These are phyloP conservation scores for Penicillium goetzii DNA, from an alignment of 495 filamentous ascomycete species.

Conservation along the genomic window DNA sequence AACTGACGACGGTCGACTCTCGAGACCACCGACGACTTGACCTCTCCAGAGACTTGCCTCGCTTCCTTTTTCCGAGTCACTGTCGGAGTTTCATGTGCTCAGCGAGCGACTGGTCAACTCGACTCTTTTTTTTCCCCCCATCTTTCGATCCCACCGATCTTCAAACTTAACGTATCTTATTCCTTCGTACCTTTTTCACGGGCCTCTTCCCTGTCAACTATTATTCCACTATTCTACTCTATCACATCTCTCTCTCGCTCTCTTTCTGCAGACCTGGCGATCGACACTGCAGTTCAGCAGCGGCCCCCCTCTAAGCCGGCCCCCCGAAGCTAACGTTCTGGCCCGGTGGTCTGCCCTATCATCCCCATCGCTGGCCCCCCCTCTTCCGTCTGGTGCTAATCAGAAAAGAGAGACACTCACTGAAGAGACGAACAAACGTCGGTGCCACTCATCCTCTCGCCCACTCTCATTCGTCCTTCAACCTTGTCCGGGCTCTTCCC, in stretches of 20 bases:
- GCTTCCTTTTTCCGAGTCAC: constrained; percentile 6
- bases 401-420: constrained; percentile 7
- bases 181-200: background rate
- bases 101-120: background rate
- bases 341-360: constrained; percentile 23
- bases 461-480: constrained; percentile 27
- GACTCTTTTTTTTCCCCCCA: background rate
- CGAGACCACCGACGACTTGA: no score
- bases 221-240: background rate
- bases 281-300: constrained; percentile 22
- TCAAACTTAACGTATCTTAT: background rate
- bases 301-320: constrained; percentile 1
- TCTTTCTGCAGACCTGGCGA: constrained; percentile 10
- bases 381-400: constrained; percentile 4
- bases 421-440: constrained; percentile 29
- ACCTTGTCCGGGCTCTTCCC: constrained; percentile 12
- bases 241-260: constrained; percentile 6
- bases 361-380: constrained; percentile 10
- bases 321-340: constrained; percentile 28
- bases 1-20: background rate
- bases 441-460: constrained; percentile 21
- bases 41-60: background rate
- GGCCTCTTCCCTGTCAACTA: background rate
- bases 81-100: background rate
- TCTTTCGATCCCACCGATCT: background rate